Percentiles rank a stretch among this genome's conserved stretches.
These are phyloP conservation scores for Dryadomyces sulphureus DNA, from an alignment of 2,329 filamentous ascomycete genomes.

Conservation along the genomic window DNA sequence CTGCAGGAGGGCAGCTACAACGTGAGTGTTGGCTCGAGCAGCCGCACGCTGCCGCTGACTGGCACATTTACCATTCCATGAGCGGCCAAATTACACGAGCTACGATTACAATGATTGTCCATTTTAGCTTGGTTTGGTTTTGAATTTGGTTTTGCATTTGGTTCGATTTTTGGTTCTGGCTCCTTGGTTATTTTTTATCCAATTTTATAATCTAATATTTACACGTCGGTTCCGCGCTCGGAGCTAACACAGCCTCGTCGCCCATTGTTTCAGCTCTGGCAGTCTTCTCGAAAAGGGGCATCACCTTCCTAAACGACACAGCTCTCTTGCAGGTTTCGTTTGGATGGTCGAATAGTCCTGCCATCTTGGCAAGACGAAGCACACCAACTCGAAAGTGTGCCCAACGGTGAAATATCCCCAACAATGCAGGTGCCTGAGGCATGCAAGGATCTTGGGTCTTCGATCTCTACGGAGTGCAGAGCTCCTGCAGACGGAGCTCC, in stretches of 20 bases:
- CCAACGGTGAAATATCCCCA: no score
- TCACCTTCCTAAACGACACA: not conserved
- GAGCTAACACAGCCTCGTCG: not conserved
- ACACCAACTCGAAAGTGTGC: no score
- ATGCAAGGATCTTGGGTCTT: no score
- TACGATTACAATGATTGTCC: not conserved
- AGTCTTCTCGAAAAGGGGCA: not conserved
- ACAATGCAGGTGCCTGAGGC: no score
- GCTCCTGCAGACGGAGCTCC: no score
- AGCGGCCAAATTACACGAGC: no score
- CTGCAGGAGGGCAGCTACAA: constrained; percentile 26
- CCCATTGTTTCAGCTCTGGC: not conserved
- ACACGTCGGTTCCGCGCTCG: not conserved
- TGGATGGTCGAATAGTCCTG: no score
- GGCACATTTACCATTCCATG: constrained; percentile 18
- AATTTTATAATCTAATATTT: not conserved
- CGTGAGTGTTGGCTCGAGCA: constrained; percentile 28
- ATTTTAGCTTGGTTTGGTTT: not conserved
- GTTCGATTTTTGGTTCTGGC: not conserved
- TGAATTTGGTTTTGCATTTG: not conserved
- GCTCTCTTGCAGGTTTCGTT: no score
- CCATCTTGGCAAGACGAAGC: no score
- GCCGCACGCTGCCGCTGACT: constrained; percentile 23
- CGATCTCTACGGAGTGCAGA: no score
- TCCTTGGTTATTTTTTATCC: not conserved